Evolutionary conservation across 176 grass and related monocot species (phyloP), one percentile per base, ranked within the genome.

Genomic region (Zoysia pacifica): DNA sequence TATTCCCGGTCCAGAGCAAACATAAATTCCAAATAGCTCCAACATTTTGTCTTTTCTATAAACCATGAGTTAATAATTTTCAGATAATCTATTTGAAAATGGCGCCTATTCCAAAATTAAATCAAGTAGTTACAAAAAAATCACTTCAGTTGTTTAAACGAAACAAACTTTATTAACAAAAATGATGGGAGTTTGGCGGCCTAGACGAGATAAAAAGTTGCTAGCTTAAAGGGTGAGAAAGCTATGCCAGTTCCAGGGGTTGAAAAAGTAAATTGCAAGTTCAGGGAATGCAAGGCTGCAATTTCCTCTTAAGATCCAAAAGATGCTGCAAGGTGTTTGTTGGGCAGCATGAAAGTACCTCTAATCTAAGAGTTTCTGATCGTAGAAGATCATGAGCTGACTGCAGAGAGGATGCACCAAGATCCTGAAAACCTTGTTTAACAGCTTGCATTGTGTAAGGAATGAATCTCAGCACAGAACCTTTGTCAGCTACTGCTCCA

Each of bases 371-470:
- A 13, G 89, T 79, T 1, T 99, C 88, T 11, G 75, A 85, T 50
- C 52, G 53, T 75, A 99, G 65, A 46, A 99, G 88, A 80, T 95
- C 85, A 56, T 99, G 96, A 74, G 88, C 93, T 15, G 88, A 93
- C 77, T 78, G 68, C 70, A 99, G 80, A 85, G 96, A 95, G 59
- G 82, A 89, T 76, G 93, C 93, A 51, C 96, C 96, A 56, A 99
- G 86, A 84, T 99, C 96, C 80, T 99, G 96, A 76, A 99, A 93
- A 63, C 96, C 96, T 87, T 95, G 92, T 75, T 93, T 99, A 55
- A 95, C 90, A 60, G 93, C 96, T 86, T 99, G 96, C 90, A 95
- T 95, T 14, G 96, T 99, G 65, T 99, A 99, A 20, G 93, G 96
- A 72, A 95, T 91, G 45, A 99, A 99, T 48, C 87, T 95, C 86